Conservation (phyloP, 129 eudicot species). For the Flaveria brownii region DNA sequence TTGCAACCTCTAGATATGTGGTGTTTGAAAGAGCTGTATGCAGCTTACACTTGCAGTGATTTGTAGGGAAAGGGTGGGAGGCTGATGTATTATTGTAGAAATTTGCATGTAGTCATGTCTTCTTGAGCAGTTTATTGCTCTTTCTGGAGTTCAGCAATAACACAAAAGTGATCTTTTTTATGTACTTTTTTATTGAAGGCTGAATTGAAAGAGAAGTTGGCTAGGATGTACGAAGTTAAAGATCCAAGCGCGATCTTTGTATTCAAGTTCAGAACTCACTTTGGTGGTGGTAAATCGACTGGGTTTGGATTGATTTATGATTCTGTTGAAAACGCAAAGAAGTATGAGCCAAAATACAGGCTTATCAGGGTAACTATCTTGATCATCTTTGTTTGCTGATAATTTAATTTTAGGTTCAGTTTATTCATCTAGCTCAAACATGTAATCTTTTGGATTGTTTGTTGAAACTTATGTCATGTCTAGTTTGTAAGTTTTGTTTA, state of each 20-base stretch:
- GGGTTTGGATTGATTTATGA: slow-evolving; percentile 88
- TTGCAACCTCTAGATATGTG: neutral
- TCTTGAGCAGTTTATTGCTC: neutral
- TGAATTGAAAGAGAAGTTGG: slow-evolving; percentile 73
- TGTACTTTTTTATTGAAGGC: slow-evolving; percentile 38
- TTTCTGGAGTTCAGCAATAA: neutral
- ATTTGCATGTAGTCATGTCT: neutral
- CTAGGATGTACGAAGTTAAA: slow-evolving; percentile 62
- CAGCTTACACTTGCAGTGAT: too few relatives aligned
- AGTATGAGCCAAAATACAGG: slow-evolving; percentile 80
- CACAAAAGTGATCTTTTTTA: neutral
- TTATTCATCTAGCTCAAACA: neutral
- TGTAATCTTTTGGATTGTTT: too few relatives aligned
- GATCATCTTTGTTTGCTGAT: neutral
- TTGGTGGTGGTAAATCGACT: slow-evolving; percentile 86
- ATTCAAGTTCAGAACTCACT: slow-evolving; percentile 82
- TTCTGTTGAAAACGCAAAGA: slow-evolving; percentile 79
- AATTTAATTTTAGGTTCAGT: neutral
- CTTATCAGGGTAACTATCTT: slow-evolving; percentile 66
- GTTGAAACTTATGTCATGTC: neutral
- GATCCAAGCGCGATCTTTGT: slow-evolving; percentile 72
- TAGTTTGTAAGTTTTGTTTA: neutral
- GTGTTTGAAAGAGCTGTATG: neutral
- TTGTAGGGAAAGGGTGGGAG: too few relatives aligned
- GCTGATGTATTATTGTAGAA: neutral